Conservation (phyloP, 73 alveolate species). For the Tetrahymena elliotti region DNA sequence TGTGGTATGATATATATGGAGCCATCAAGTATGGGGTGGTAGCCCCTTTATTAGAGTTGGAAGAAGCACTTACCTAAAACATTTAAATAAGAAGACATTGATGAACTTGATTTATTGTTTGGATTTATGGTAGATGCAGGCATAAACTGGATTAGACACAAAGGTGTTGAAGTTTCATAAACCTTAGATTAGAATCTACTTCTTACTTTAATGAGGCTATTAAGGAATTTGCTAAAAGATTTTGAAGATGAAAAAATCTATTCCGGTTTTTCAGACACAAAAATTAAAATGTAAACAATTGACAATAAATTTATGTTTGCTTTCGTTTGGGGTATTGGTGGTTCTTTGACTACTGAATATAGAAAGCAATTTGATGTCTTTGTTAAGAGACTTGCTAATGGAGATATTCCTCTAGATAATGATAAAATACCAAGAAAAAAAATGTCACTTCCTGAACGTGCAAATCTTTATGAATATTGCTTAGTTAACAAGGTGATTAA, state of each 20-base stretch:
- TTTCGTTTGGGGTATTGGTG: slow-evolving; percentile 96
- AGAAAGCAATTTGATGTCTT: slow-evolving; percentile 83
- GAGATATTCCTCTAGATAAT: slow-evolving; percentile 65
- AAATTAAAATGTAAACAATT: slow-evolving; percentile 23
- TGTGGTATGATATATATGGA: slow-evolving; percentile 98
- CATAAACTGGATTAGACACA: not conserved
- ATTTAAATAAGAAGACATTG: slow-evolving; percentile 61
- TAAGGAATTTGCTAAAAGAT: slow-evolving; percentile 57
- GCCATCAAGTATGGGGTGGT: slow-evolving; percentile 86
- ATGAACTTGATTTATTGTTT: slow-evolving; percentile 67
- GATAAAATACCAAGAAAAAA: slow-evolving; percentile 70
- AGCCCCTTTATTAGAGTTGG: slow-evolving; percentile 86
- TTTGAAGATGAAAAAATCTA: slow-evolving; percentile 68
- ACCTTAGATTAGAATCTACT: slow-evolving; percentile 64
- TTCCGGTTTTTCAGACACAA: slow-evolving; percentile 18
- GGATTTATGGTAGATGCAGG: slow-evolving; percentile 74
- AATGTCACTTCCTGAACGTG: slow-evolving; percentile 93
- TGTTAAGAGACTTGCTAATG: slow-evolving; percentile 82
- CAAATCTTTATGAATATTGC: slow-evolving; percentile 90
- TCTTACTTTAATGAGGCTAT: slow-evolving; percentile 41
- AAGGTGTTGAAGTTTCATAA: slow-evolving; percentile 64
- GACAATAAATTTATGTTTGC: slow-evolving; percentile 72
- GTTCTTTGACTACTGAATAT: slow-evolving; percentile 84
- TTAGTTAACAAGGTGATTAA: slow-evolving; percentile 80
- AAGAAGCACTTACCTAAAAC: slow-evolving; percentile 73